Percentiles rank a stretch among this genome's conserved stretches.
Evolutionary conservation across 805 yeast genomes (phyloP).

Genomic region (Candida wancherniae): DNA sequence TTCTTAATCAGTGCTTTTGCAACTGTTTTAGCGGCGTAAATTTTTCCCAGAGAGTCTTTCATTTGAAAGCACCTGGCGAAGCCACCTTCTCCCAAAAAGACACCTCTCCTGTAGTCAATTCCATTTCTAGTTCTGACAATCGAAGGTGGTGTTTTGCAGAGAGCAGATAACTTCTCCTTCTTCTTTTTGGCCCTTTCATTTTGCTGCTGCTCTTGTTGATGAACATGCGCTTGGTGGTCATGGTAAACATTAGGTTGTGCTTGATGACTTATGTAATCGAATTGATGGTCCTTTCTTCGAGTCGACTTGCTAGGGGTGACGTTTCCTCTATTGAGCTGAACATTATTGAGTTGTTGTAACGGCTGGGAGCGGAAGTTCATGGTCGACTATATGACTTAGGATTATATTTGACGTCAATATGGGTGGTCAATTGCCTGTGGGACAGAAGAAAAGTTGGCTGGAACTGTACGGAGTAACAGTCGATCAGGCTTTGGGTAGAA

Average conservation of each 20-base stretch:
- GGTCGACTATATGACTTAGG: too few relatives aligned
- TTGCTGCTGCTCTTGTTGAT: conserved; percentile 19
- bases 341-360: conserved; percentile 50
- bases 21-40: conserved; percentile 94
- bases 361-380: conserved; percentile 34
- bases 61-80: conserved; percentile 98
- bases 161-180: conserved; percentile 82
- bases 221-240: conserved; percentile 14
- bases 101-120: conserved; percentile 84
- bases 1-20: conserved; percentile 92
- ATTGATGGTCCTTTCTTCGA: conserved; percentile 21
- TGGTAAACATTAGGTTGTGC: conserved; percentile 10
- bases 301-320: conserved; percentile 37
- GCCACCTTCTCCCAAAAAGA: conserved; percentile 95
- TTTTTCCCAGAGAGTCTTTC: conserved; percentile 80
- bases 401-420: too few relatives aligned
- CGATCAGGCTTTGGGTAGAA: too few relatives aligned
- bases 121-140: conserved; percentile 83
- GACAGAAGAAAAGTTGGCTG: neutral
- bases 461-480: neutral
- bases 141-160: conserved; percentile 96
- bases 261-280: conserved; percentile 16
- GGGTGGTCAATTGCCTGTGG: neutral
- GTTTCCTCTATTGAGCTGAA: conserved; percentile 46
- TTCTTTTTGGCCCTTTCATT: conserved; percentile 46